A percentile compares a stretch with the other conserved stretches of the same genome.
These are phyloP conservation scores for Lactarius quietus DNA, from an alignment of 768 basidiomycete genomes.

Conservation along the genomic window DNA sequence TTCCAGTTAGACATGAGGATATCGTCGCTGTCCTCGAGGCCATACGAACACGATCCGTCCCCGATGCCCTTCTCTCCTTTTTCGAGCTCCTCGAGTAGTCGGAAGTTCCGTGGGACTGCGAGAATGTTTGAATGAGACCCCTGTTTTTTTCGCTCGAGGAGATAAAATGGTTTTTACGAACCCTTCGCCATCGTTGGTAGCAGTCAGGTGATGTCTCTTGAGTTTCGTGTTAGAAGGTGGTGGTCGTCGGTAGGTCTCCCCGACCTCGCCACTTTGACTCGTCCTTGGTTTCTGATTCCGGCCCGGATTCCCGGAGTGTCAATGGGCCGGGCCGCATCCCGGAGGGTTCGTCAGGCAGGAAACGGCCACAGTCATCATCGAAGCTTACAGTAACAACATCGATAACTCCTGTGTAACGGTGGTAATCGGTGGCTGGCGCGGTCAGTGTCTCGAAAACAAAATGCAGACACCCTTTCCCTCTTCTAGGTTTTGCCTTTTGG, in stretches of 20 bases:
- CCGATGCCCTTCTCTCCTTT: constrained; percentile 99
- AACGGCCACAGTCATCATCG: too few species aligned
- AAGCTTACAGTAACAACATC: too few species aligned
- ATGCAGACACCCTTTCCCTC: too few species aligned
- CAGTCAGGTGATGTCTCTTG: background rate
- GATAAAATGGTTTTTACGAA: constrained; percentile 13
- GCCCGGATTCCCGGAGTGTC: constrained; percentile 1
- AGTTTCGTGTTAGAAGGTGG: background rate
- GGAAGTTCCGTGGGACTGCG: constrained; percentile 93
- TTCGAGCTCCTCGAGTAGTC: constrained; percentile 95
- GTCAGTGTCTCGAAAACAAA: too few species aligned
- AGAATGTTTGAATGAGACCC: background rate
- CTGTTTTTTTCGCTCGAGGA: background rate
- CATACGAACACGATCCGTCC: constrained; percentile 96
- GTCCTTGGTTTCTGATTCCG: background rate
- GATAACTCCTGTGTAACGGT: too few species aligned
- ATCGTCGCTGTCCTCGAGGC: constrained; percentile 92
- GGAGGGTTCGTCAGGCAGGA: too few species aligned
- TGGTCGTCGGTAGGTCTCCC: background rate
- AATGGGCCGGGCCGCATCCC: too few species aligned
- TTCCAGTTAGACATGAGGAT: constrained; percentile 99
- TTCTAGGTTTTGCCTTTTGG: too few species aligned
- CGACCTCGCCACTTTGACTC: background rate
- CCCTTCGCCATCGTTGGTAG: constrained; percentile 35
- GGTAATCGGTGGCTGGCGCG: too few species aligned